Percentiles rank a stretch among this genome's conserved stretches.
Conservation (phyloP, 768 basidiomycete species). For the Psilocybe sp. region DNA sequence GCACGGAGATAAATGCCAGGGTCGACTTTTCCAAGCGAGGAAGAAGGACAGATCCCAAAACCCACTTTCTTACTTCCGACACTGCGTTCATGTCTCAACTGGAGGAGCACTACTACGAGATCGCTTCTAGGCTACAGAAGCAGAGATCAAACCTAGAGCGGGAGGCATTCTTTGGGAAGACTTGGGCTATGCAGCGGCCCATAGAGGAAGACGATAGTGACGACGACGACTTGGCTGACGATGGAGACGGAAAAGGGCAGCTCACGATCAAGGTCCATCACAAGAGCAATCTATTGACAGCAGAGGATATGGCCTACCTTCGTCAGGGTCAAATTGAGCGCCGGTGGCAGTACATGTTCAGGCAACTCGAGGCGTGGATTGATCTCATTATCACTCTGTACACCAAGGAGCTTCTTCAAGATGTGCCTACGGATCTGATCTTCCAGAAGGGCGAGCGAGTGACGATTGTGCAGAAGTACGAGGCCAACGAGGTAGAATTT, state of each 20-base stretch:
- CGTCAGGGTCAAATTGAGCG: constrained; percentile 7
- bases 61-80: constrained; percentile 7
- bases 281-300: neutral
- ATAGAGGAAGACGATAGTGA: neutral
- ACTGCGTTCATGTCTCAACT: constrained; percentile 4
- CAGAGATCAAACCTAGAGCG: neutral
- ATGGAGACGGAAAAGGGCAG: neutral
- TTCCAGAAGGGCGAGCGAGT: constrained; percentile 1
- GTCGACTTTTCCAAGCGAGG: constrained; percentile 1
- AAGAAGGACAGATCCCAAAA: neutral
- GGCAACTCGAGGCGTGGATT: constrained; percentile 4
- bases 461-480: constrained; percentile 1
- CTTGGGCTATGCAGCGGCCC: constrained; percentile 1
- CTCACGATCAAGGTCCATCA: neutral
- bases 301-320: constrained; percentile 1
- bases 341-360: neutral
- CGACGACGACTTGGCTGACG: neutral
- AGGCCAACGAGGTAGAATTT: constrained; percentile 6
- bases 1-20: constrained; percentile 1
- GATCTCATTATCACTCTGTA: constrained; percentile 4
- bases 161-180: constrained; percentile 2
- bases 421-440: constrained; percentile 2
- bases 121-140: neutral
- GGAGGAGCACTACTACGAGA: constrained; percentile 2
- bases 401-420: constrained; percentile 1